Evolutionary conservation across 352 stramenopile species (phyloP), one percentile per base, ranked within the genome.

Genomic region (Pythium aquatile): DNA sequence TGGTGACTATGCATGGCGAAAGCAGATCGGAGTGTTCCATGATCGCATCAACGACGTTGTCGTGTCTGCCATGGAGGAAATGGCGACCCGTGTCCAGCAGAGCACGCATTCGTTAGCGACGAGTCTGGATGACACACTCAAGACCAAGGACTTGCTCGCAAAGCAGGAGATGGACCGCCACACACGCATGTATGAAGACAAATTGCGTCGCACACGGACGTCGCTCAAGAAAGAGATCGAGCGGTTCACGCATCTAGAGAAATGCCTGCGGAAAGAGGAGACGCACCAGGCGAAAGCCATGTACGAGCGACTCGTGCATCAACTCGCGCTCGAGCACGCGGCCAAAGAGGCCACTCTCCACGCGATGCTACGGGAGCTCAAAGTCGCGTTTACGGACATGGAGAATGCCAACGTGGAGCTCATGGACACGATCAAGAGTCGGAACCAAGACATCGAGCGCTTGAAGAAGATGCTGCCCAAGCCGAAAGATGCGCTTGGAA

Each of bases 161-260:
- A 77, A 79, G 35, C 66, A 64, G 2, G 73, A 74, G 35, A 63
- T 88, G 28, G 73, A 73, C 17, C 66, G 72, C 16, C 76, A 87
- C 61, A 65, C 64, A 13, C 48, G 72, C 24, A 81, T 80, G 60
- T 84, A 83, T 30, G 79, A 85, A 48, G 64, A 79, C 54, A 83
- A 85, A 30, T 58, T 88, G 40, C 70, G 78, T 44, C 80, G 79
- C 42, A 79, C 77, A 16, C 68, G 82, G 2, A 65, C 63, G 24
- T 75, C 79, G 37, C 65, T 84, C 17, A 74, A 79, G 59, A 91
- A 89, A 63, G 82, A 91, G 55, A 78, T 89, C 47, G 77, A 89
- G 8, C 70, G 80, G 14, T 81, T 89, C 62, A 64, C 79, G 28
- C 68, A 64, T 5, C 68, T 91, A 13, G 82, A 91, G 58, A 80